phyloP scores from a whole-genome alignment of 148 eudicot species.

The Polygonum maritimum region DNA sequence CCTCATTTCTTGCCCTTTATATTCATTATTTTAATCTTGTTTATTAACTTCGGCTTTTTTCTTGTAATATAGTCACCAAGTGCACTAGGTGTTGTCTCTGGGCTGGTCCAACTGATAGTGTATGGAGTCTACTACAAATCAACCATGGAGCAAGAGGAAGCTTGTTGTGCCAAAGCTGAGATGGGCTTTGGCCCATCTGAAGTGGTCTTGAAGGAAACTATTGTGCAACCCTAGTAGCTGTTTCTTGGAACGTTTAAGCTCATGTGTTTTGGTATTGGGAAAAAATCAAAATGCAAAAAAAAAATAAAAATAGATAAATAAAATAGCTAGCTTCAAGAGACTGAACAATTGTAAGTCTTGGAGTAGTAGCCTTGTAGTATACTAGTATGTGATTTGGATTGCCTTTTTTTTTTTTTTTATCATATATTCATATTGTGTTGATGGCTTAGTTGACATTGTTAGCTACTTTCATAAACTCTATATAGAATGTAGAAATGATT shows the following conservation, averaged over 20 bases:
- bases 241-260: background rate
- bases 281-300: background rate
- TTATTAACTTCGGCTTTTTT: background rate
- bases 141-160: constrained; percentile 4
- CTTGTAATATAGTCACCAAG: background rate
- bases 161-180: background rate
- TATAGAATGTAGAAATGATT: too few relatives aligned
- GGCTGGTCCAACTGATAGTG: constrained; percentile 4
- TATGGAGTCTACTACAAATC: constrained; percentile 10
- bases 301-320: background rate
- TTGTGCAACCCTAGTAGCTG: background rate
- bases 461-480: background rate
- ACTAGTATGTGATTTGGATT: background rate
- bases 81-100: background rate
- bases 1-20: too few relatives aligned
- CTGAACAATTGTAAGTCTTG: too few relatives aligned
- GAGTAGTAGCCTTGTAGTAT: background rate
- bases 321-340: background rate
- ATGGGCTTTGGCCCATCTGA: background rate
- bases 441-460: background rate
- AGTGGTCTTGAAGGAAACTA: background rate
- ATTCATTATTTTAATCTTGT: background rate
- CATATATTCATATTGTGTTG: background rate
- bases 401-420: background rate
- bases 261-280: background rate